Percentiles rank a stretch among this genome's conserved stretches.
These are phyloP conservation scores for Penicillium polonicum DNA, from an alignment of 2,329 filamentous ascomycete species.

Conservation along the genomic window DNA sequence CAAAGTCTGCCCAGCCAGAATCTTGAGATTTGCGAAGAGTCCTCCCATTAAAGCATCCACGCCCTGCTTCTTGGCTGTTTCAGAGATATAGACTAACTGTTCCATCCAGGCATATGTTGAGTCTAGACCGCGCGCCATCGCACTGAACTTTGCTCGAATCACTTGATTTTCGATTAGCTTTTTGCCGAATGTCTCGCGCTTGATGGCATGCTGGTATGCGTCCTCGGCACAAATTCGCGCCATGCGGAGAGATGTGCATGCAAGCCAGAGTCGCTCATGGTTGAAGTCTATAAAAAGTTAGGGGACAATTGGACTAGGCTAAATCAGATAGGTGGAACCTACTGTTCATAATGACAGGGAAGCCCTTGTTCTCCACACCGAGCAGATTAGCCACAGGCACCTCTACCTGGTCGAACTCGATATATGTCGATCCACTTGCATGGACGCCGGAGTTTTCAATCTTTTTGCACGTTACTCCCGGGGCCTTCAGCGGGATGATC, in stretches of 20 bases:
- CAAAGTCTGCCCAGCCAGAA: conserved; percentile 51
- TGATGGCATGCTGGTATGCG: conserved; percentile 53
- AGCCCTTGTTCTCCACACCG: conserved; percentile 76
- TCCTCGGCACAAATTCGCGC: conserved; percentile 57
- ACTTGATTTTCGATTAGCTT: conserved; percentile 57
- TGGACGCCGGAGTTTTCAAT: conserved; percentile 62
- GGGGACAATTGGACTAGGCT: too few species aligned
- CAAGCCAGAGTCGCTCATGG: conserved; percentile 59
- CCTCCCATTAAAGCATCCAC: conserved; percentile 22
- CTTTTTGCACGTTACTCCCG: conserved; percentile 51
- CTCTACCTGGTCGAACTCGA: conserved; percentile 79
- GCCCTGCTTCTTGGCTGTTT: conserved; percentile 20
- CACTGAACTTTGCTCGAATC: conserved; percentile 56
- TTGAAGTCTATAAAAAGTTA: conserved; percentile 49
- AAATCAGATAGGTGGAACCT: too few species aligned
- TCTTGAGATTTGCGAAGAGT: conserved; percentile 39
- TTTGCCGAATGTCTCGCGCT: conserved; percentile 57
- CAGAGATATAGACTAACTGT: conserved; percentile 53
- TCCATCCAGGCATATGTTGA: conserved; percentile 59
- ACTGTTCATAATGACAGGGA: conserved; percentile 71
- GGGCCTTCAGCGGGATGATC: conserved; percentile 54
- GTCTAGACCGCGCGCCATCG: conserved; percentile 56
- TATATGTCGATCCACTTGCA: conserved; percentile 61
- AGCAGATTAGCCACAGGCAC: conserved; percentile 73
- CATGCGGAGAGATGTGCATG: conserved; percentile 57